Base-by-base conservation (phyloP, 176 grass and related monocot genomes). In the Aegilops bicornis region DNA sequence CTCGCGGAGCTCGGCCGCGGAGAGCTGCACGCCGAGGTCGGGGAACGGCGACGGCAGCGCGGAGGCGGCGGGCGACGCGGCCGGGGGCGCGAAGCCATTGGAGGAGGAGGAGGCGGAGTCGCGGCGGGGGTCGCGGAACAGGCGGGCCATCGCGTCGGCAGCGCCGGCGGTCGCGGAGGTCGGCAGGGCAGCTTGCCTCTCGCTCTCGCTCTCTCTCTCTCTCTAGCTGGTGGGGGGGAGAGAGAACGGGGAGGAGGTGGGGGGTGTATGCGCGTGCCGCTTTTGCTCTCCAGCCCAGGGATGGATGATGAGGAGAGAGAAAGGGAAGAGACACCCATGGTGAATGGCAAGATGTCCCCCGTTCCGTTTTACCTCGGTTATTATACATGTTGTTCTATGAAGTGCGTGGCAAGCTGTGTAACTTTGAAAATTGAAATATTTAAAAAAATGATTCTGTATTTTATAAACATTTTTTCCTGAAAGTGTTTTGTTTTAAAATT, bases 31-130 rank as follows among this genome's bases (percentile, higher is more conserved):
- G 13, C 86, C 92, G 27, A 98, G 72, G 10, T 87, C 66, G n/a
- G 92, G 91, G 87, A 94, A 96, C 75, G 96, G 96, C 33, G 90
- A 89, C 15, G 92, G 92, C 2, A 98, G 88, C 17, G 78, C 80
- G 5, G 75, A 42, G 58, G 86, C 13, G 58, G 74, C 17, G 36
- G 80, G 8, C 12, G 76, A 24, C 0, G 77, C 31, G 5, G 74
- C 36, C 20, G 91, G 6, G 15, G 89, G 8, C 27, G 89, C 6
- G 65, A 56, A 73, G 82, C 83, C 90, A 59, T 86, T 87, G 73
- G 73, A 84, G 86, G 73, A 61, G 71, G 85, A 86, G 30, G 75
- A 33, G 30, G 85, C 70, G 42, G 89, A 84, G 66, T 95, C 92
- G 0, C 91, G 92, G 64, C 92, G 90, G 58, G 89, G 27, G 35